Evolutionary conservation across 441 rosid species (phyloP).

Genomic region (Corymbia calophylla): DNA sequence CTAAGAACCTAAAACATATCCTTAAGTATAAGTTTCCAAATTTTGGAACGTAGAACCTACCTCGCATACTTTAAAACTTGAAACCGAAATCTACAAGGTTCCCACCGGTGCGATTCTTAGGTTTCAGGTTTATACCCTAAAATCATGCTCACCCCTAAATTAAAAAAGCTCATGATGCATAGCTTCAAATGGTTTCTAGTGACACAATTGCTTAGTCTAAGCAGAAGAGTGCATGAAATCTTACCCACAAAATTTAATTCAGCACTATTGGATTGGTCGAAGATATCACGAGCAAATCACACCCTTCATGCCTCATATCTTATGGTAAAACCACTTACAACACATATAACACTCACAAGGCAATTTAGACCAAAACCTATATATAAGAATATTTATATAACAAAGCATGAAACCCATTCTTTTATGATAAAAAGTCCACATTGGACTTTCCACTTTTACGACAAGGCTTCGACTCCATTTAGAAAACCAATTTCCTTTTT

Average conservation of each 20-base stretch:
- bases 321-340: background rate
- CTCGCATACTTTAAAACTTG: no score
- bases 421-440: background rate
- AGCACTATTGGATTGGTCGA: background rate
- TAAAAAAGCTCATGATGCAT: accelerated
- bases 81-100: no score
- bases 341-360: background rate
- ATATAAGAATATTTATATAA: background rate
- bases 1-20: no score
- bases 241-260: background rate
- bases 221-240: background rate
- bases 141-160: no score
- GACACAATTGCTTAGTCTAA: background rate
- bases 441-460: background rate
- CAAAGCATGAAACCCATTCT: background rate
- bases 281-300: background rate
- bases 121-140: no score
- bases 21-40: no score
- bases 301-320: background rate
- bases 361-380: background rate
- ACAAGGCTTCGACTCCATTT: background rate
- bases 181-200: background rate
- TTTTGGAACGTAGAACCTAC: no score
- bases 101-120: no score
- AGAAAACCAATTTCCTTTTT: background rate